A percentile compares a stretch with the other conserved stretches of the same genome.
Conservation (phyloP, 2,329 filamentous ascomycete species). For the Pestalotiopsis sp. region DNA sequence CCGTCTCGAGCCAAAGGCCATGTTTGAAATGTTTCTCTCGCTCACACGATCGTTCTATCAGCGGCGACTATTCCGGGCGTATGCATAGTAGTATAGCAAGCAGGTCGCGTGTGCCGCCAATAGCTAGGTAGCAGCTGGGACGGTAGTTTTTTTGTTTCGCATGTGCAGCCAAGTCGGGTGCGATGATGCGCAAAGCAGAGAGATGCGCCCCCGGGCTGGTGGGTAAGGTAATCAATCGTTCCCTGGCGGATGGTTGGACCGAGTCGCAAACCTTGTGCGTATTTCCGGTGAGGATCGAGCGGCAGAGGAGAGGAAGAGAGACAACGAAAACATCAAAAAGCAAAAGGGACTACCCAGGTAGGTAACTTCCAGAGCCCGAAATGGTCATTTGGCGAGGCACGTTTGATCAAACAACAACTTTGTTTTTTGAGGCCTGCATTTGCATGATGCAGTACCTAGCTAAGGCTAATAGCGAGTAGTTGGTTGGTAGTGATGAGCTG, state of each 20-base stretch:
- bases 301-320: neutral
- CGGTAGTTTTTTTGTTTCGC: neutral
- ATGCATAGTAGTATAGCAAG: neutral
- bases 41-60: neutral
- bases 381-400: neutral
- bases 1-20: slow-evolving; percentile 9
- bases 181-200: neutral
- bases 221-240: neutral
- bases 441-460: neutral
- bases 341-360: neutral
- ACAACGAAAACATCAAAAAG: neutral
- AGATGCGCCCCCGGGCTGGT: neutral
- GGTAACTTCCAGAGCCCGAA: neutral
- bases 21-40: neutral
- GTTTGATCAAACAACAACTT: neutral
- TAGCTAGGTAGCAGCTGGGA: neutral
- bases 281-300: neutral
- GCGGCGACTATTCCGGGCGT: neutral
- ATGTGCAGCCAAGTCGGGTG: neutral
- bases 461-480: neutral
- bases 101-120: neutral
- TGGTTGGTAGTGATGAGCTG: too few species aligned
- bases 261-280: neutral
- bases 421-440: neutral
- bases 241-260: neutral